A percentile compares a stretch with the other conserved stretches of the same genome.
Conservation (phyloP, 495 filamentous ascomycete genomes). For the Neurospora sp. region DNA sequence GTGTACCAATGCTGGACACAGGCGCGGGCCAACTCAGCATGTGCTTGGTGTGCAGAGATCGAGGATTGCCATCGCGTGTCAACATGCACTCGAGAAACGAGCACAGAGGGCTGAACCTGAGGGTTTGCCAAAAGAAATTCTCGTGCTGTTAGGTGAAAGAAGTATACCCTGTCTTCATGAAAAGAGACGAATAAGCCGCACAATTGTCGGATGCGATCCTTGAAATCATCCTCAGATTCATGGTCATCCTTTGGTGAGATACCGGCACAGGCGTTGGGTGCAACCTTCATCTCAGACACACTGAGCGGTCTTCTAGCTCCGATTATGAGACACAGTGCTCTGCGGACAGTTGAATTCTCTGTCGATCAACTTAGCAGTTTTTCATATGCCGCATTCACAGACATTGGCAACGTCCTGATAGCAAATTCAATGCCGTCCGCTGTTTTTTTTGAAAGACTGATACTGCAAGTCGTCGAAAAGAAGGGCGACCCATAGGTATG, state of each 20-base stretch:
- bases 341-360: constrained; percentile 18
- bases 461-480: constrained; percentile 9
- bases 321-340: constrained; percentile 29
- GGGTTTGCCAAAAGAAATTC: not conserved
- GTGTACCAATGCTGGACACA: not conserved
- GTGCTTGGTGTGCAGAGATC: not conserved
- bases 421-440: constrained; percentile 10
- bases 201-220: not conserved
- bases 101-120: not conserved
- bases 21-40: not conserved
- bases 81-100: not conserved
- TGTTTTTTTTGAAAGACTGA: constrained; percentile 6
- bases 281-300: constrained; percentile 26
- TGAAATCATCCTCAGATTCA: constrained; percentile 12
- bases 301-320: constrained; percentile 30
- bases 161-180: rapidly evolving
- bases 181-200: not conserved
- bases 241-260: constrained; percentile 12
- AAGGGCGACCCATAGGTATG: constrained; percentile 30
- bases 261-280: constrained; percentile 15
- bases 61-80: not conserved
- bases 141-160: not conserved
- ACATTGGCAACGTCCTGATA: constrained; percentile 17
- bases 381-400: constrained; percentile 32
- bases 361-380: constrained; percentile 24